Evolutionary conservation across 2,329 filamentous ascomycete species (phyloP), one percentile per base, ranked within the genome.

Genomic region (Mycosphaerella sp.): DNA sequence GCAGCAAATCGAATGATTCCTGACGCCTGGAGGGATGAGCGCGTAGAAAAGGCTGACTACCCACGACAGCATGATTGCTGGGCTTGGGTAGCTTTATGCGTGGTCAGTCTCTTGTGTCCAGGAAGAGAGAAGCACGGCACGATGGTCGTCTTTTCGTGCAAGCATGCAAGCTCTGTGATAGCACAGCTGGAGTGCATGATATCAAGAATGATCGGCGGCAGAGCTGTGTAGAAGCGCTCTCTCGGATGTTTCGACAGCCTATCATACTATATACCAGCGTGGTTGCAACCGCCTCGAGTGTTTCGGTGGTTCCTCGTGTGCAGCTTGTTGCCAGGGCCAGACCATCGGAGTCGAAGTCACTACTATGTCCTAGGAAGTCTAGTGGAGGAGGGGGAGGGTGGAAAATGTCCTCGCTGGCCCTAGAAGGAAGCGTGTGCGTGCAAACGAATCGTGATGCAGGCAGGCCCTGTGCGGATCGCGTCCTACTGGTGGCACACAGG

Each of bases 401-500:
- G 21, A 21, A 21, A 2, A 21, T 21, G 21, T 21, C 3, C 21
- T 21, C 21, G 21, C 21, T 21, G 21, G 21, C 21, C 21, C 32
- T 4, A 36, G 11, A 36, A 36, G 11, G 32, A 36, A 36, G 21
- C 21, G 21, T 21, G 21, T 21, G 32, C 11, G 32, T 36, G 32
- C 32, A 36, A 12, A 36, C 8, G 32, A 36, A 9, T 8, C 32
- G 32, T 36, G 32, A 43, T 43, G 41, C 41, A 12, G 41, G 45
- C 21, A 21, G 21, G 21, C 21, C 21, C 34, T 26, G 12, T 17
- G 45, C 54, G 49, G 49, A 47, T 56, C 39, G 39, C 17, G 45
- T 56, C 54, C 54, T 53, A 56, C 44, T 56, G 54, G 54, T 29
- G 32, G 31, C 41, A 34, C 31, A 38, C 39, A 21, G 21, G 48